Conservation (phyloP, 176 grass and related monocot genomes). For the Bothriochloa decipiens region DNA sequence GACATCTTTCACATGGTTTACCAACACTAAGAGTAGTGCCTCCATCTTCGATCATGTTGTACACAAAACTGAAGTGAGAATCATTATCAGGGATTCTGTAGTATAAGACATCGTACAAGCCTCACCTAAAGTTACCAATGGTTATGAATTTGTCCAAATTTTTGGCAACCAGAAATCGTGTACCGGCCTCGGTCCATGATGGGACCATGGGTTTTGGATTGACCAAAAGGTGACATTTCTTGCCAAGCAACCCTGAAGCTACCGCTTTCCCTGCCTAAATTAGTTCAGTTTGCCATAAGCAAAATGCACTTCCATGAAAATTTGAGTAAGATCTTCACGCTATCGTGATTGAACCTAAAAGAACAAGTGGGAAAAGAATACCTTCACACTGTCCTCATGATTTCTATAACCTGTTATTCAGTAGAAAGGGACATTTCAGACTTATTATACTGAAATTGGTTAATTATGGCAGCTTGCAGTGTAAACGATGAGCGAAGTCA, state of each 20-base stretch:
- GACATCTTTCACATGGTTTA: conserved; percentile 45
- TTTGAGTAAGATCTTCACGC: not conserved
- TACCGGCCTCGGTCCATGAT: conserved; percentile 49
- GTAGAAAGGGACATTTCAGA: conserved; percentile 21
- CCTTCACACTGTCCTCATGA: conserved; percentile 81
- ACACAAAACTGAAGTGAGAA: not conserved
- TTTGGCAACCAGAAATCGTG: not conserved
- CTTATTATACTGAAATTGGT: not conserved
- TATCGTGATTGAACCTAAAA: not conserved
- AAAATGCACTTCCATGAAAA: not conserved
- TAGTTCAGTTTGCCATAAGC: not conserved
- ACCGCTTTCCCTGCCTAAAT: conserved; percentile 64
- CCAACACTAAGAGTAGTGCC: conserved; percentile 65
- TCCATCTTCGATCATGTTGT: conserved; percentile 75
- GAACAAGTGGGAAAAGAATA: not conserved
- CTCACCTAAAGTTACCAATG: conserved; percentile 74
- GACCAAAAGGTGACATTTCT: conserved; percentile 32
- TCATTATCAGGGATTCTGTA: not conserved
- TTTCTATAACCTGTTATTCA: conserved; percentile 63
- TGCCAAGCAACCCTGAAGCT: conserved; percentile 53
- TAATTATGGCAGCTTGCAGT: not conserved
- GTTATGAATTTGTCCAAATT: conserved; percentile 54
- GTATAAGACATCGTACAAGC: not conserved
- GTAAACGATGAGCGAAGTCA: not conserved
- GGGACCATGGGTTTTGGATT: conserved; percentile 79